phyloP scores from a whole-genome alignment of 73 alveolate species.

The Tetrahymena malaccensis region DNA sequence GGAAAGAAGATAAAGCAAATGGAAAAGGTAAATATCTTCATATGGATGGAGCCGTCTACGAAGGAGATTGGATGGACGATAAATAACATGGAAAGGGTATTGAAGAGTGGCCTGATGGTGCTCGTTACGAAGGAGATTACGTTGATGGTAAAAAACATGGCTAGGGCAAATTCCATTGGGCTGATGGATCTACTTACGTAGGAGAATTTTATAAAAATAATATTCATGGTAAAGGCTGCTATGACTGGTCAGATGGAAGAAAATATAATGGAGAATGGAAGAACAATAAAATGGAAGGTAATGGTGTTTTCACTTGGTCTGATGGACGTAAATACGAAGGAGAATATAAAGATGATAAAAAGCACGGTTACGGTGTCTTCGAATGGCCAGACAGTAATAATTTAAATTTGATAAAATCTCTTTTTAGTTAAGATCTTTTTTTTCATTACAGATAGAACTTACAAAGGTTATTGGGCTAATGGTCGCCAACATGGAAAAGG shows the following conservation, averaged over 20 bases:
- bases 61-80: constrained; percentile 43
- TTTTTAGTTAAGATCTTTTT: not conserved
- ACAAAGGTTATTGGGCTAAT: constrained; percentile 34
- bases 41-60: constrained; percentile 40
- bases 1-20: constrained; percentile 54
- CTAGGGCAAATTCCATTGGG: constrained; percentile 28
- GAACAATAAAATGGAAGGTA: constrained; percentile 47
- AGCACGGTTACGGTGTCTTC: constrained; percentile 59
- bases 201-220: constrained; percentile 37
- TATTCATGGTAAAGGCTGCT: constrained; percentile 43
- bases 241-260: constrained; percentile 29
- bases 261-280: constrained; percentile 34
- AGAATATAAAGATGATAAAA: constrained; percentile 47
- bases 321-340: constrained; percentile 50
- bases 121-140: constrained; percentile 42
- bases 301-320: constrained; percentile 44
- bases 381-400: constrained; percentile 74
- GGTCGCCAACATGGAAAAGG: constrained; percentile 48
- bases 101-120: constrained; percentile 51
- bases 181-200: constrained; percentile 40
- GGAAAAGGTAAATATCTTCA: constrained; percentile 47
- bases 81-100: constrained; percentile 39
- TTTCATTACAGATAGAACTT: not conserved
- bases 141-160: constrained; percentile 39
- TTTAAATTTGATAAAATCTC: not conserved